These are phyloP conservation scores for Cinnamomum chago DNA, from an alignment of 164 flowering plant genomes.

Conservation along the genomic window DNA sequence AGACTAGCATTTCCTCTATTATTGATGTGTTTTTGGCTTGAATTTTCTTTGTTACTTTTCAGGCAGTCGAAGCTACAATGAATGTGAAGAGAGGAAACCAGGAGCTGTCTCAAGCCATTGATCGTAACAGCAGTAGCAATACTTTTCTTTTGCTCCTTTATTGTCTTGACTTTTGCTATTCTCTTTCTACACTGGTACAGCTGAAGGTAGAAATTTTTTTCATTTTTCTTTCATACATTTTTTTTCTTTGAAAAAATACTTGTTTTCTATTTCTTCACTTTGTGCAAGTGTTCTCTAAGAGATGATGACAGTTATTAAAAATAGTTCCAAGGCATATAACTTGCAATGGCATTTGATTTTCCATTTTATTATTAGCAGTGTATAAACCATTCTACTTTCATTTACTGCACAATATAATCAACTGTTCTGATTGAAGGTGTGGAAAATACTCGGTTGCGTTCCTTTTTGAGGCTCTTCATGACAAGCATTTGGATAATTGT, in stretches of 20 bases:
- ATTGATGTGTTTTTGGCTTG: neutral
- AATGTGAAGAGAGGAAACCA: constrained; percentile 87
- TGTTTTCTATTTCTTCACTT: too few species aligned
- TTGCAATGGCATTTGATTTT: too few species aligned
- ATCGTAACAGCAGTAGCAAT: constrained; percentile 82
- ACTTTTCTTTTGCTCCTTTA: constrained; percentile 76
- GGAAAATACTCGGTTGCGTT: too few species aligned
- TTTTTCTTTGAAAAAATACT: neutral
- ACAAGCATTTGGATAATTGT: too few species aligned
- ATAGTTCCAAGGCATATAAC: too few species aligned
- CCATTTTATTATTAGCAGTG: too few species aligned
- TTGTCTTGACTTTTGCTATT: constrained; percentile 79
- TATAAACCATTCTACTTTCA: too few species aligned
- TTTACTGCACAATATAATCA: too few species aligned
- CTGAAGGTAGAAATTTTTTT: constrained; percentile 7
- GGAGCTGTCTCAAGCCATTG: constrained; percentile 79
- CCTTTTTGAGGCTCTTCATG: too few species aligned
- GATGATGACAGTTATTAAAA: too few species aligned
- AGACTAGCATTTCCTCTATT: neutral
- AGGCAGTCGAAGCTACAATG: constrained; percentile 89
- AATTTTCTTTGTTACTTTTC: constrained; percentile 8
- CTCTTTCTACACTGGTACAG: constrained; percentile 65
- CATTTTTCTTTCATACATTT: neutral
- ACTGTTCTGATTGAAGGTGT: too few species aligned
- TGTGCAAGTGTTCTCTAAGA: too few species aligned